These are phyloP conservation scores for Emericellopsis atlantica DNA, from an alignment of 2,329 filamentous ascomycete genomes.

Conservation along the genomic window DNA sequence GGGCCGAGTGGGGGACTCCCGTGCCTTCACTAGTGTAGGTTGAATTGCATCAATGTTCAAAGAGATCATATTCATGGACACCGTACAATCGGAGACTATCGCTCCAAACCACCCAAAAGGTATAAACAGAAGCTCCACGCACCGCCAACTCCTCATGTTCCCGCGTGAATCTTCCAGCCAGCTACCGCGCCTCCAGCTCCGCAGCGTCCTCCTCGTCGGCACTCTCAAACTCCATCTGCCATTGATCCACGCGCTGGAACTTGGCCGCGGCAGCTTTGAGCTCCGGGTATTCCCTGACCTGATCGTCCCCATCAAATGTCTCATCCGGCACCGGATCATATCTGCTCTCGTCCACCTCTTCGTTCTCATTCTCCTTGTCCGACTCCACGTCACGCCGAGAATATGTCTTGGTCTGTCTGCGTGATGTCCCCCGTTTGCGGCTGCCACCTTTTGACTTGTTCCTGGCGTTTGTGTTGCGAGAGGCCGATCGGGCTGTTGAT, in stretches of 20 bases:
- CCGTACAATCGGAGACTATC: too few species aligned
- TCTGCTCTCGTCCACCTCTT: conserved; percentile 22
- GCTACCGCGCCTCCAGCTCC: conserved; percentile 14
- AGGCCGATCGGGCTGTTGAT: conserved; percentile 14
- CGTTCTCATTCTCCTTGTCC: conserved; percentile 35
- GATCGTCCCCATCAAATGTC: conserved; percentile 20
- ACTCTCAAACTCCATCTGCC: conserved; percentile 56
- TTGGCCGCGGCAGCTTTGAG: conserved; percentile 47
- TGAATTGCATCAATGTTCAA: too few species aligned
- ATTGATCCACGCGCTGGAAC: conserved; percentile 58
- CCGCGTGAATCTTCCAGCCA: not conserved
- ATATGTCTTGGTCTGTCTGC: conserved; percentile 29
- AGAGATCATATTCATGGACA: too few species aligned
- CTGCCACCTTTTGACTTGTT: not conserved
- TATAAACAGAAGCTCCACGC: not conserved
- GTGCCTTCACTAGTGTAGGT: too few species aligned
- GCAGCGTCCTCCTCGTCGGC: conserved; percentile 36
- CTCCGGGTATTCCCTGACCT: conserved; percentile 29
- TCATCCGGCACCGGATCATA: conserved; percentile 33
- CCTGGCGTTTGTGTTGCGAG: conserved; percentile 4
- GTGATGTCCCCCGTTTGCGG: conserved; percentile 8
- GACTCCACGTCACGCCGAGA: conserved; percentile 40
- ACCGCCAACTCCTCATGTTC: not conserved
- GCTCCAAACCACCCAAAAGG: too few species aligned
- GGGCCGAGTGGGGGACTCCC: too few species aligned